A percentile compares a stretch with the other conserved stretches of the same genome.
phyloP scores from a whole-genome alignment of 2,329 filamentous ascomycete genomes.

The Alternaria longipes region DNA sequence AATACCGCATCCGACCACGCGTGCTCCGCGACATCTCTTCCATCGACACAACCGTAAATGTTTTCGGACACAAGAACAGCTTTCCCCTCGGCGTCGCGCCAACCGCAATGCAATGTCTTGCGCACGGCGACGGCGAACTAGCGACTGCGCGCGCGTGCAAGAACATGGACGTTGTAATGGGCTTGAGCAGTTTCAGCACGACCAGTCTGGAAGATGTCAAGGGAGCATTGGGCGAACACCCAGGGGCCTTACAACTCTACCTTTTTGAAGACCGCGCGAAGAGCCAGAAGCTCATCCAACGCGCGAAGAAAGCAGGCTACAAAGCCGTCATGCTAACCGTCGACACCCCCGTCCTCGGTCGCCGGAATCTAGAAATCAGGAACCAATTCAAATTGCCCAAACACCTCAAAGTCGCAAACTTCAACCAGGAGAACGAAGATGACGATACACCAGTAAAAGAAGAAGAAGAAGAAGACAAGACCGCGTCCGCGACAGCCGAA shows the following conservation, averaged over 20 bases:
- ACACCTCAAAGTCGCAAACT: constrained; percentile 35
- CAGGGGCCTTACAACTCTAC: constrained; percentile 53
- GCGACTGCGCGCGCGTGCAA: constrained; percentile 54
- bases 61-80: constrained; percentile 30
- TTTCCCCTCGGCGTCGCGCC: constrained; percentile 56
- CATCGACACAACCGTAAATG: constrained; percentile 48
- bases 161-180: constrained; percentile 49
- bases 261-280: constrained; percentile 50
- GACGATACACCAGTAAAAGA: not conserved
- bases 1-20: constrained; percentile 44
- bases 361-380: constrained; percentile 35
- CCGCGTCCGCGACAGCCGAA: not conserved
- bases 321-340: constrained; percentile 39
- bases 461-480: not conserved
- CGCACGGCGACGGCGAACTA: constrained; percentile 56
- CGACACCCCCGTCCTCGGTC: constrained; percentile 36
- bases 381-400: constrained; percentile 39
- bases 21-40: constrained; percentile 53
- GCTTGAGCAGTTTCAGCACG: constrained; percentile 52
- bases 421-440: constrained; percentile 19
- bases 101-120: constrained; percentile 55
- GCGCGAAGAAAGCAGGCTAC: constrained; percentile 37
- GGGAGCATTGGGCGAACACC: constrained; percentile 53
- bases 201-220: constrained; percentile 57
- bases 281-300: constrained; percentile 31